Base-by-base conservation (phyloP, 2,329 filamentous ascomycete species). In the Aspergillus versicolor region DNA sequence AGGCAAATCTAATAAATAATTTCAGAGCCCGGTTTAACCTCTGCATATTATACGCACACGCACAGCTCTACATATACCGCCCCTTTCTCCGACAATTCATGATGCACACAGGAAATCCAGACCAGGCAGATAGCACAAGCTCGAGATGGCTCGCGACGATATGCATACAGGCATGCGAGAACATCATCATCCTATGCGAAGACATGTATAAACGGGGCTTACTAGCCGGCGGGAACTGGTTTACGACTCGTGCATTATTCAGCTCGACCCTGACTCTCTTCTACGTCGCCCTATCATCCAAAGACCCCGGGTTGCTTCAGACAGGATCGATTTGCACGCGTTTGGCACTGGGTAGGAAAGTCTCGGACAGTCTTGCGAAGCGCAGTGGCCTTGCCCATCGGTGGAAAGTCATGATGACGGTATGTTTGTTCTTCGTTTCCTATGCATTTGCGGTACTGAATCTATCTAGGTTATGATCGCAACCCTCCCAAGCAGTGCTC, bases 101-200 rank as follows among this genome's bases (percentile, higher is more conserved):
- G 56, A 59, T 9, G 27, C 55, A 5, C 21, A 30, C 17, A 15
- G 44, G 3, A 22, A 42, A 2, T 22, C 5, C 12, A 30, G 27
- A 30, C 1, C 27, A 30, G 21, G 27, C 15, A n/a, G 19, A 4
- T 38, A 41, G 24, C 11, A 40, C n/a, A 15, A 30, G 3, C 27
- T 50, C 17, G 17, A 13, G 19, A 61, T 21, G 52, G 24, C 12
- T 56, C 17, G 56, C 59, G 8, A 50, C 54, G 3, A 38, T 49
- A 5, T 58, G 56, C 12, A 44, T 61, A 5, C 40, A 54, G 17
- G 59, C 59, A 6, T 59, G 59, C 19, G 44, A 48, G n/a, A 61
- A 54, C 19, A 48, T 61, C n/a, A 61, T 61, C n/a, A 46, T 30
- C 12, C 45, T 61, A 12, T 53, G 43, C 12, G 52, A 61, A 43